A percentile compares a stretch with the other conserved stretches of the same genome.
Conservation (phyloP, 345 rosid species). For the Aquilaria sinensis region DNA sequence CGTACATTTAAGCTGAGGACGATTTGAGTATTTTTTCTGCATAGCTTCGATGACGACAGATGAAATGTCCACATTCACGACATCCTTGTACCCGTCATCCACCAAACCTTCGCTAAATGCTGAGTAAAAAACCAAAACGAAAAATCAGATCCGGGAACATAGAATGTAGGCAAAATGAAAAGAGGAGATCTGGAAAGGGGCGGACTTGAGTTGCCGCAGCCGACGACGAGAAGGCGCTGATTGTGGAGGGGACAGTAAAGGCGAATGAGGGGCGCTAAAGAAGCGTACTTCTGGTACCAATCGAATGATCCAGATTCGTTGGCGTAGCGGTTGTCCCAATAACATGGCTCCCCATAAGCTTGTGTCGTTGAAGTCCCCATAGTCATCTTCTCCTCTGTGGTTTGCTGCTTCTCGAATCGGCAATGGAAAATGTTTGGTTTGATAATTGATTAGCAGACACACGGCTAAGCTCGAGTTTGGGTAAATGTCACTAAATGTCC, state of each 20-base stretch:
- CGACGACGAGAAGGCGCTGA: conserved; percentile 58
- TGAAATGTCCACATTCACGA: conserved; percentile 72
- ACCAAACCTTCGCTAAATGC: conserved; percentile 80
- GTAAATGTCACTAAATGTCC: no score
- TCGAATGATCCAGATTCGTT: conserved; percentile 74
- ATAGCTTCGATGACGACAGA: conserved; percentile 67
- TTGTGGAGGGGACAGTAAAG: conserved; percentile 58
- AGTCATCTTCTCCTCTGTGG: conserved; percentile 11
- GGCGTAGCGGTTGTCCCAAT: conserved; percentile 83
- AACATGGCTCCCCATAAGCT: conserved; percentile 81
- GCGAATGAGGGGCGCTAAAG: conserved; percentile 73
- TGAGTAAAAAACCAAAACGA: conserved; percentile 14
- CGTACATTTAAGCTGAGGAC: conserved; percentile 69
- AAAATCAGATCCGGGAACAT: conserved; percentile 5
- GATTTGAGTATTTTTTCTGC: conserved; percentile 44
- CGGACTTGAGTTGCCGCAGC: conserved; percentile 86
- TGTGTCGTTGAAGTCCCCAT: conserved; percentile 37
- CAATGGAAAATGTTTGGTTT: neutral
- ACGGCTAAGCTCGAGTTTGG: no score
- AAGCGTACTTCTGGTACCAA: conserved; percentile 85
- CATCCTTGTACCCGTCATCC: conserved; percentile 76
- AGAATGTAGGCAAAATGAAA: neutral
- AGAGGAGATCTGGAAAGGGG: neutral
- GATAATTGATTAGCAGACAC: no score
- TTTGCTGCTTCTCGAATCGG: neutral